phyloP scores from a whole-genome alignment of 192 early-diverging fungal genomes.

The Coemansia sp. region DNA sequence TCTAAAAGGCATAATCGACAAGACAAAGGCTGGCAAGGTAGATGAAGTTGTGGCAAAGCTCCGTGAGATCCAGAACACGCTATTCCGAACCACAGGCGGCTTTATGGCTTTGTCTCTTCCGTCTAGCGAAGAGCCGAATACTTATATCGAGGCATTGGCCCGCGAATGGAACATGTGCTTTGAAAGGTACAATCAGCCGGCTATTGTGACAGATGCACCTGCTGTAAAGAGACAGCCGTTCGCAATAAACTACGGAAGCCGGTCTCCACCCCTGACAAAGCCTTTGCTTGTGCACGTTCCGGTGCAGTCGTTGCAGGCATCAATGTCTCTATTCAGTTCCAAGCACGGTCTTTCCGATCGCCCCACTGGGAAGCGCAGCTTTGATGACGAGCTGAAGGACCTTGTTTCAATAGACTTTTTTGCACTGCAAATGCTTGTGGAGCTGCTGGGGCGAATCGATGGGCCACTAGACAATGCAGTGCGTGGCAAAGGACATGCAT shows the following conservation, averaged over 20 bases:
- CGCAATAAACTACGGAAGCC: slow-evolving; percentile 45
- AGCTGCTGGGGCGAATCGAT: too few species aligned
- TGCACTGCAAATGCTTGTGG: too few species aligned
- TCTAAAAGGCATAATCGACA: slow-evolving; percentile 56
- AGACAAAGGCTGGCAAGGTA: slow-evolving; percentile 11
- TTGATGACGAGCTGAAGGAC: too few species aligned
- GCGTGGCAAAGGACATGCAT: too few species aligned
- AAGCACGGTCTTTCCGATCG: too few species aligned
- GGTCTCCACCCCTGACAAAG: slow-evolving; percentile 38
- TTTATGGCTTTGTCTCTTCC: background rate
- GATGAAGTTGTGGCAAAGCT: background rate
- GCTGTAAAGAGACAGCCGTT: slow-evolving; percentile 23
- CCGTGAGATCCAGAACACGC: background rate
- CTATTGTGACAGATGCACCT: background rate
- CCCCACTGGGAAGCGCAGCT: too few species aligned
- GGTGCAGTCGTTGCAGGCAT: too few species aligned
- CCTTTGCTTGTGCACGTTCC: slow-evolving; percentile 57
- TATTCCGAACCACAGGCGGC: slow-evolving; percentile 3
- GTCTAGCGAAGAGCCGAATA: slow-evolving; percentile 7
- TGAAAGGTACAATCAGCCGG: background rate
- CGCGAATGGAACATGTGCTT: slow-evolving; percentile 31
- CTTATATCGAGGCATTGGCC: slow-evolving; percentile 20
- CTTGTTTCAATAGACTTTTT: too few species aligned
- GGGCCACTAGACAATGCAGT: too few species aligned
- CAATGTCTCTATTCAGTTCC: too few species aligned